Percentiles rank a stretch among this genome's conserved stretches.
phyloP scores from a whole-genome alignment of 306 rosid genomes.

The Dalbergia oliveri region DNA sequence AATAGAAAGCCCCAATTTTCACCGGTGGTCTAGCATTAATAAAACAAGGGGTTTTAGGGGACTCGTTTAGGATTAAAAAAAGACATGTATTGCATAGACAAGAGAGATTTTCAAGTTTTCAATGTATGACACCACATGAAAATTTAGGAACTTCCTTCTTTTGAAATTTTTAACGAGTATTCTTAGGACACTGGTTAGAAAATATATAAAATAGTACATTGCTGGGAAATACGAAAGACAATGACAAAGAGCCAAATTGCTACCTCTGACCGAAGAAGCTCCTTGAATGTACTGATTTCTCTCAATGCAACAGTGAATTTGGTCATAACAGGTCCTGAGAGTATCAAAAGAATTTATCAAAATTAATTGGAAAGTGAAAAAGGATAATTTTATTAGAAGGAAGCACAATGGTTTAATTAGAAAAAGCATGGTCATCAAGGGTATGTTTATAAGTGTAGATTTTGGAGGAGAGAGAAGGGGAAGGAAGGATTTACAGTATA shows the following conservation, averaged over 20 bases:
- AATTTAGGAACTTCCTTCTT: no score
- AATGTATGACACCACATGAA: no score
- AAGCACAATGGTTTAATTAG: neutral
- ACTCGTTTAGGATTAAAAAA: no score
- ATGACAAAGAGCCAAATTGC: constrained; percentile 19
- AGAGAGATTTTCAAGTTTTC: no score
- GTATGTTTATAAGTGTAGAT: neutral
- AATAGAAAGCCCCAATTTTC: neutral
- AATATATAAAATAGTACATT: no score
- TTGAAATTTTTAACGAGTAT: no score
- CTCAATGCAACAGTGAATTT: constrained; percentile 87
- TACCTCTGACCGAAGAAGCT: constrained; percentile 95
- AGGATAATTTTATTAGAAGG: constrained; percentile 8
- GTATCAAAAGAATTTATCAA: constrained; percentile 24
- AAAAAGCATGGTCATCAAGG: neutral
- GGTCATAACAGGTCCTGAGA: constrained; percentile 89
- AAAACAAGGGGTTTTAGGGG: neutral
- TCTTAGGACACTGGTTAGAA: no score
- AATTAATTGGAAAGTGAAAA: neutral
- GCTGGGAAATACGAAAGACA: constrained; percentile 29
- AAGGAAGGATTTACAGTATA: no score
- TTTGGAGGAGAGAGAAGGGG: no score
- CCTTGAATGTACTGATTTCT: constrained; percentile 92
- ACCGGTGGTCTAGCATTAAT: constrained; percentile 1
- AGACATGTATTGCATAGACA: no score